Conservation (phyloP, 140 eudicot species). For the Oenanthe javanica region DNA sequence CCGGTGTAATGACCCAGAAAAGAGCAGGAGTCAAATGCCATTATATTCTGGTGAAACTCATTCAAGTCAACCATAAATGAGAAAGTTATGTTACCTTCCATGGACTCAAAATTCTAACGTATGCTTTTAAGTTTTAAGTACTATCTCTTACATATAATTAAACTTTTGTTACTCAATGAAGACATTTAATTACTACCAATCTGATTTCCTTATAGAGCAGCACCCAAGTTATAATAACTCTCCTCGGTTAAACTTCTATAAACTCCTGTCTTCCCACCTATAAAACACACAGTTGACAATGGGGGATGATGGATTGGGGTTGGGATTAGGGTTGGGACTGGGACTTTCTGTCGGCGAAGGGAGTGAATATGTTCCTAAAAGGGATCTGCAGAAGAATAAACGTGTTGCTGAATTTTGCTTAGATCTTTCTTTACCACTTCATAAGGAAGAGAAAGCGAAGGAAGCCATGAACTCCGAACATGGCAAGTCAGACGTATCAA, state of each 20-base stretch:
- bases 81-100: slow-evolving; percentile 7
- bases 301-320: background rate
- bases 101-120: slow-evolving; percentile 11
- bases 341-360: slow-evolving; percentile 1
- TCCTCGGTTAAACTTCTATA: background rate
- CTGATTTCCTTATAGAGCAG: background rate
- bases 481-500: background rate
- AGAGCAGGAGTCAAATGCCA: slow-evolving; percentile 5
- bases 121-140: background rate
- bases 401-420: background rate
- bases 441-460: background rate
- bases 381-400: slow-evolving; percentile 6
- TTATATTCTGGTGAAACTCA: background rate
- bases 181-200: background rate
- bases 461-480: background rate
- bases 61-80: slow-evolving; percentile 8
- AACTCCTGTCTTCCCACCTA: slow-evolving; percentile 4
- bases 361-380: background rate
- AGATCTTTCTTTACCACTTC: slow-evolving; percentile 4
- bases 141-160: background rate
- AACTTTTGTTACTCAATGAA: background rate
- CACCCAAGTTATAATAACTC: background rate
- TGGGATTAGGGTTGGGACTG: background rate
- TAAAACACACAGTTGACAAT: background rate
- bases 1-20: background rate